These are phyloP conservation scores for Vitis rotundifolia DNA, from an alignment of 164 flowering plant species.

Conservation along the genomic window DNA sequence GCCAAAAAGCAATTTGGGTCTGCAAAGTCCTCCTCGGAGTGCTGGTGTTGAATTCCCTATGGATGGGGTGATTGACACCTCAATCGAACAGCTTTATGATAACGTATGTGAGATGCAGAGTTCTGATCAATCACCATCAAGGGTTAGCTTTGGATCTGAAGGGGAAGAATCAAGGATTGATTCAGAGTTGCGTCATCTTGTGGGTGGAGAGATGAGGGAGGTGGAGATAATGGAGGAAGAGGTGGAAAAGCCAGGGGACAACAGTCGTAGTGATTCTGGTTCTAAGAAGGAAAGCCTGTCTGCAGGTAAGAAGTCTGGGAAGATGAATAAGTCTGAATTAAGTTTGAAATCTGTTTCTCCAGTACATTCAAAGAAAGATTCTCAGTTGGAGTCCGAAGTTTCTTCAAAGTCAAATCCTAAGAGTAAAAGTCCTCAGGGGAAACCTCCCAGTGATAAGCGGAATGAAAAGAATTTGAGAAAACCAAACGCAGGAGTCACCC, in stretches of 20 bases:
- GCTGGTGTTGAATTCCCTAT: slow-evolving; percentile 24
- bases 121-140: slow-evolving; percentile 77
- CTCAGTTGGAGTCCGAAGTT: slow-evolving; percentile 41
- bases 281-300: slow-evolving; percentile 49
- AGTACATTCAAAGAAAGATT: slow-evolving; percentile 33
- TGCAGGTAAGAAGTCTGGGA: slow-evolving; percentile 24
- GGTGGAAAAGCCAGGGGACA: slow-evolving; percentile 34
- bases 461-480: slow-evolving; percentile 38
- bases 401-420: slow-evolving; percentile 46
- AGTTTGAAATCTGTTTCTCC: slow-evolving; percentile 43
- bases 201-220: slow-evolving; percentile 76
- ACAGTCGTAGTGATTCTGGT: slow-evolving; percentile 34
- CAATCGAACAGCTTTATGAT: slow-evolving; percentile 75
- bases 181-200: slow-evolving; percentile 82
- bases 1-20: slow-evolving; percentile 34
- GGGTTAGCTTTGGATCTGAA: slow-evolving; percentile 71
- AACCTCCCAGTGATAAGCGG: slow-evolving; percentile 46
- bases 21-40: slow-evolving; percentile 31
- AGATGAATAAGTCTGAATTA: slow-evolving; percentile 29
- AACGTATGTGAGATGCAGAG: slow-evolving; percentile 91
- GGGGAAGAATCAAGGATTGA: slow-evolving; percentile 87
- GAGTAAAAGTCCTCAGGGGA: slow-evolving; percentile 39
- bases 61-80: slow-evolving; percentile 54
- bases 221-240: slow-evolving; percentile 62
- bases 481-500: slow-evolving; percentile 22